Conservation (phyloP, 371 early-diverging fungal genomes). For the Mucor piriformis region DNA sequence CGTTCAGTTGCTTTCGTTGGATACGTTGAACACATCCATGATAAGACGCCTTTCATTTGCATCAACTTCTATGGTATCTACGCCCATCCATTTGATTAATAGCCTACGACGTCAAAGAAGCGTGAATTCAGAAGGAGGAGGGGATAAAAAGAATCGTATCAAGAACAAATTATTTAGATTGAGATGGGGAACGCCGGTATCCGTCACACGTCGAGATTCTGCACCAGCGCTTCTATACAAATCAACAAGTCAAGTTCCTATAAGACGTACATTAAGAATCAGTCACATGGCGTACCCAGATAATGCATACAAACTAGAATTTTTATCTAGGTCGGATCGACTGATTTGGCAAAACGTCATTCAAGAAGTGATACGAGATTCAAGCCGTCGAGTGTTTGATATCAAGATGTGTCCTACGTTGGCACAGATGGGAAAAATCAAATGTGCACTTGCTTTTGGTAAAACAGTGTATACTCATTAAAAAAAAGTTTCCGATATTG, state of each 20-base stretch:
- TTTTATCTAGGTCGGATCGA: slow-evolving; percentile 11
- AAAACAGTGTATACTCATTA: no score
- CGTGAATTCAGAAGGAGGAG: neutral
- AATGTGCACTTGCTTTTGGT: slow-evolving; percentile 22
- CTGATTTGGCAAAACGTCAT: slow-evolving; percentile 19
- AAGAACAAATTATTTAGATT: no score
- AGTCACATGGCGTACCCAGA: slow-evolving; percentile 25
- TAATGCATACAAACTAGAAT: slow-evolving; percentile 17
- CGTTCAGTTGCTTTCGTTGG: slow-evolving; percentile 20
- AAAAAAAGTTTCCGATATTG: no score
- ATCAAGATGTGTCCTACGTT: neutral
- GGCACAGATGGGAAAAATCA: neutral
- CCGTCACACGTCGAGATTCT: neutral
- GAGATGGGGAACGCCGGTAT: no score
- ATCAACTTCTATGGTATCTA: slow-evolving; percentile 23
- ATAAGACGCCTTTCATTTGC: slow-evolving; percentile 24
- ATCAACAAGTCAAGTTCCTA: neutral
- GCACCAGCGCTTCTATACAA: neutral
- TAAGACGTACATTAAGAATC: slow-evolving; percentile 11
- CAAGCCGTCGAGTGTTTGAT: neutral
- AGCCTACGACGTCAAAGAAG: slow-evolving; percentile 16
- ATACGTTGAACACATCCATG: slow-evolving; percentile 9
- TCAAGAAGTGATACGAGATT: neutral
- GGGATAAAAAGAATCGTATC: no score
- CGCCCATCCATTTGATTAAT: slow-evolving; percentile 7